Percentiles rank a stretch among this genome's conserved stretches.
These are phyloP conservation scores for Microsporum ferrugineum DNA, from an alignment of 2,329 filamentous ascomycete genomes.

Conservation along the genomic window DNA sequence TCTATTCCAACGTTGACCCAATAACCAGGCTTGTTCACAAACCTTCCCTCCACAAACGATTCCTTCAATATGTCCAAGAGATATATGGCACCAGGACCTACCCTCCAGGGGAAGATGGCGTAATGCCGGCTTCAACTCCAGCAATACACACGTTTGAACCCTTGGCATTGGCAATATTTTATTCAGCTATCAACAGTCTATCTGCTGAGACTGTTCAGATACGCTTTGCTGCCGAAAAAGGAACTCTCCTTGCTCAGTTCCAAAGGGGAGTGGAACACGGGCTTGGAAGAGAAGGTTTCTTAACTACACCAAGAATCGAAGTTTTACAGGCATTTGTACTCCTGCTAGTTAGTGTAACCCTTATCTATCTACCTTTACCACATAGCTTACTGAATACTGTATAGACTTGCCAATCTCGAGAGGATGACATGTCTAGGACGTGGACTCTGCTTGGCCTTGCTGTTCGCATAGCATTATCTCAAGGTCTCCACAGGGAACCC, in stretches of 20 bases:
- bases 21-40: background rate
- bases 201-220: background rate
- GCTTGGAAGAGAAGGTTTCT: background rate
- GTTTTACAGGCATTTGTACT: background rate
- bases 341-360: background rate
- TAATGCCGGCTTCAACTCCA: background rate
- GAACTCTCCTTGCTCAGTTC: background rate
- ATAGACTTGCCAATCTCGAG: conserved; percentile 10
- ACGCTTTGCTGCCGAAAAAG: background rate
- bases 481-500: conserved; percentile 12
- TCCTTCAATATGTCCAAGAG: background rate
- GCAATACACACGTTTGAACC: background rate
- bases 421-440: conserved; percentile 12
- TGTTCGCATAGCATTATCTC: conserved; percentile 11
- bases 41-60: background rate
- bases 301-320: background rate
- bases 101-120: background rate
- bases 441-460: conserved; percentile 11
- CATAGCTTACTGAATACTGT: background rate
- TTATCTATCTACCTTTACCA: background rate
- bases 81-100: background rate
- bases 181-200: background rate
- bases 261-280: background rate
- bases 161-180: background rate
- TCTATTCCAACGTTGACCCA: background rate